These are phyloP conservation scores for Leishmania aethiopica DNA, from an alignment of 208 protist species.

Conservation along the genomic window DNA sequence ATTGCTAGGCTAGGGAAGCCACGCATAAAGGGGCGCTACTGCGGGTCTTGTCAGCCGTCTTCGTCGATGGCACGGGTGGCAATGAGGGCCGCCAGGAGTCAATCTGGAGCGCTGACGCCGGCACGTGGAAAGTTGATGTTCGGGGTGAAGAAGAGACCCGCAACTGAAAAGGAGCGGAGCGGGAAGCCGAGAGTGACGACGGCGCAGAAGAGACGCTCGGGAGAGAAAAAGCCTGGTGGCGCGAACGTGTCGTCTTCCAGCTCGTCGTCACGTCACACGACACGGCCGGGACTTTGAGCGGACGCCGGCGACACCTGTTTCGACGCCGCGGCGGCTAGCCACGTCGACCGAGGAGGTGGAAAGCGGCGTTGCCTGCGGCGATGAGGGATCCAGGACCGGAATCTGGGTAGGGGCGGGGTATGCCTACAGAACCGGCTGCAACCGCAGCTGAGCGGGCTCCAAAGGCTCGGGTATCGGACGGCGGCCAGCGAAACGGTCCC, in stretches of 20 bases:
- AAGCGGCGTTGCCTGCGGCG: too few relatives aligned
- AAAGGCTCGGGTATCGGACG: too few relatives aligned
- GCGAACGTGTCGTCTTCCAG: background rate
- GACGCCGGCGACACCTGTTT: background rate
- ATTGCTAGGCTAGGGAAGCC: background rate
- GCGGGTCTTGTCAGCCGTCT: background rate
- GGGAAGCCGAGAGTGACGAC: background rate
- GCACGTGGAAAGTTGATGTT: background rate
- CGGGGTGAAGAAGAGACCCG: background rate
- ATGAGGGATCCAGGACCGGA: too few relatives aligned
- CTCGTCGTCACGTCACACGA: background rate
- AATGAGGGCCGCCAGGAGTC: background rate
- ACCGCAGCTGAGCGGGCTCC: too few relatives aligned
- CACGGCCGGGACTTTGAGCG: background rate
- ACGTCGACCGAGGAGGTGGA: too few relatives aligned
- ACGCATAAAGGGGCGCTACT: background rate
- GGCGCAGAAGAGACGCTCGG: background rate
- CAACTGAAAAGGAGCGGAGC: background rate
- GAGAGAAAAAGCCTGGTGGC: too few relatives aligned
- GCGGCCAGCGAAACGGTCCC: too few relatives aligned
- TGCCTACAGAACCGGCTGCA: too few relatives aligned
- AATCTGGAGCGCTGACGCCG: too few relatives aligned
- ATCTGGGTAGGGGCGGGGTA: too few relatives aligned
- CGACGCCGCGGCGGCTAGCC: too few relatives aligned
- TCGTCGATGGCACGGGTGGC: background rate